Percentiles rank a stretch among this genome's conserved stretches.
phyloP scores from a whole-genome alignment of 139 green algal species.

The Chlamydomonas sp. region DNA sequence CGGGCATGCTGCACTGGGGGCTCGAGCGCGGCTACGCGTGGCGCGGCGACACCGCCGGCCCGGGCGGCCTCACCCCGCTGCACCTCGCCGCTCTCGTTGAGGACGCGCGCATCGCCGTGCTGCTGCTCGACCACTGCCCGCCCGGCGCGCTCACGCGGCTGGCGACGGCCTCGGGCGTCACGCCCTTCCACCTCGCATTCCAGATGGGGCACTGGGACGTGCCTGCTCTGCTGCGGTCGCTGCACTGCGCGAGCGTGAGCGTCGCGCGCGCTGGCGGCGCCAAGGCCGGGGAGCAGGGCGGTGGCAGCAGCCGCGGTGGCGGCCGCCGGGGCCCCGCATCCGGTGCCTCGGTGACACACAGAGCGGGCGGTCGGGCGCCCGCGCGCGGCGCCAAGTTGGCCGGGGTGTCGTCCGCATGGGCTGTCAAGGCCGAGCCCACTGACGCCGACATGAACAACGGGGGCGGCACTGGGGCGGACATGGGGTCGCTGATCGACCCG shows the following conservation, averaged over 20 bases:
- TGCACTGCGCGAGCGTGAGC: background rate
- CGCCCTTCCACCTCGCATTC: conserved; percentile 57
- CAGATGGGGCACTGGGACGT: conserved; percentile 49
- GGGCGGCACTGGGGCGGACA: background rate
- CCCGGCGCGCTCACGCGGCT: conserved; percentile 33
- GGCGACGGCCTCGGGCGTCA: conserved; percentile 31
- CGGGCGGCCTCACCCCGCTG: conserved; percentile 41
- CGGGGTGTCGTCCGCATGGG: background rate
- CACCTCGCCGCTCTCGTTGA: conserved; percentile 42
- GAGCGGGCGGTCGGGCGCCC: no score
- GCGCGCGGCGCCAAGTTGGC: conserved; percentile 1
- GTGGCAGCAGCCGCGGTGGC: background rate
- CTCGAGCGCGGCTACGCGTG: conserved; percentile 24
- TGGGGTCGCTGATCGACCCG: conserved; percentile 26
- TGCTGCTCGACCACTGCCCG: conserved; percentile 33
- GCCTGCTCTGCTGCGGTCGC: background rate
- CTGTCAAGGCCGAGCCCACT: background rate
- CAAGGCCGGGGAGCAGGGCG: background rate
- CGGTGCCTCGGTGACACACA: no score
- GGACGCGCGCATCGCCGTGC: conserved; percentile 32
- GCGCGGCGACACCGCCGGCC: conserved; percentile 26
- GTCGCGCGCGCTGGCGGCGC: background rate
- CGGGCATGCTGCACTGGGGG: conserved; percentile 36
- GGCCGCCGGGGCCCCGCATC: no score
- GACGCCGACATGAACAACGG: background rate